Conservation (phyloP, 352 stramenopile species). For the Phytophthora pistaciae region DNA sequence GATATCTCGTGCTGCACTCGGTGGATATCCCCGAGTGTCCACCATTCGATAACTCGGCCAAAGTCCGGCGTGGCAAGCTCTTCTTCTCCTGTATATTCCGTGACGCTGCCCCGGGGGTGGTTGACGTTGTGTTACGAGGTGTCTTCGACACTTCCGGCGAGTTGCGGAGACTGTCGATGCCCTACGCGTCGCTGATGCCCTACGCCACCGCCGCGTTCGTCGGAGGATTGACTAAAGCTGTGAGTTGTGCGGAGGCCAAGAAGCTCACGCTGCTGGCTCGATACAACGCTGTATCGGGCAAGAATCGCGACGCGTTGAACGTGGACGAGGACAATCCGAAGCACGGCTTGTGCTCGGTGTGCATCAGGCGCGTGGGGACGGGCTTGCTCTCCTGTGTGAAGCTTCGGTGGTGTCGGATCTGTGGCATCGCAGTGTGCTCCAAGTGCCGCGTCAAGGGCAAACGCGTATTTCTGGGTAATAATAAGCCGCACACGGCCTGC, state of each 20-base stretch:
- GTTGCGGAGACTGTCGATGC: conserved; percentile 31
- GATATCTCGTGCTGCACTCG: conserved; percentile 46
- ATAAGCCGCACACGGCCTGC: conserved; percentile 18
- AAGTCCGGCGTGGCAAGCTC: conserved; percentile 32
- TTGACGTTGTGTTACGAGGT: conserved; percentile 42
- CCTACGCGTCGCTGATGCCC: conserved; percentile 28
- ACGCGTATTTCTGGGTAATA: conserved; percentile 39
- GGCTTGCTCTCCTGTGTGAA: conserved; percentile 22
- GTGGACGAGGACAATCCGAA: conserved; percentile 20
- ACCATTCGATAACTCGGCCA: conserved; percentile 33
- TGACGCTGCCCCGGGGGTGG: conserved; percentile 32
- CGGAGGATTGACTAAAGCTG: conserved; percentile 30
- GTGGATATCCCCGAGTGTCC: conserved; percentile 44
- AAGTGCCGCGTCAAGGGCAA: conserved; percentile 58
- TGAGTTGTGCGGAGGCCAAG: conserved; percentile 48
- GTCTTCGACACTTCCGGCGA: conserved; percentile 42
- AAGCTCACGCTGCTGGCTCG: conserved; percentile 47
- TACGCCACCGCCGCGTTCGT: conserved; percentile 41
- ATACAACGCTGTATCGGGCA: conserved; percentile 26
- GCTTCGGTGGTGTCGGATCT: conserved; percentile 44
- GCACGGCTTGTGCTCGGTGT: conserved; percentile 33
- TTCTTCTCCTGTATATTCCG: conserved; percentile 46
- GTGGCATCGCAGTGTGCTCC: conserved; percentile 42
- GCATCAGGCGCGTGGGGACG: conserved; percentile 27
- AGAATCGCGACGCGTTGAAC: conserved; percentile 29